Conservation (phyloP, 2,329 filamentous ascomycete genomes). For the Aspergillus pseudoglaucus region DNA sequence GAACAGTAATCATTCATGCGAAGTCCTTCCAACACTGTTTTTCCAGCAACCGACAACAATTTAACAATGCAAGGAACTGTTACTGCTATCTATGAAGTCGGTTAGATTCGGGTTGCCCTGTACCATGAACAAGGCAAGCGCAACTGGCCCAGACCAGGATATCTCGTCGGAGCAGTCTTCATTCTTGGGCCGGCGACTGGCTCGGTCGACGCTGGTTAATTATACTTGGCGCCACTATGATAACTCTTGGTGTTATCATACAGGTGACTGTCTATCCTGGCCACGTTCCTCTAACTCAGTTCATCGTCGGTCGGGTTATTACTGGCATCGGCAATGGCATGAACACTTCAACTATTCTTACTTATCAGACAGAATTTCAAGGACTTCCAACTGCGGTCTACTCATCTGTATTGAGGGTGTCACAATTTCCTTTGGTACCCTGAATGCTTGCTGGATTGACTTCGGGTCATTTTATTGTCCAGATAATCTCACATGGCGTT, state of each 20-base stretch:
- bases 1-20: background rate
- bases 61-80: slow-evolving; percentile 44
- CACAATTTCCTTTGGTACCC: slow-evolving; percentile 29
- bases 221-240: slow-evolving; percentile 49
- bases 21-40: slow-evolving; percentile 9
- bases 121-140: too few species aligned
- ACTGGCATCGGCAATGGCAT: slow-evolving; percentile 46
- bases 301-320: slow-evolving; percentile 43
- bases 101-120: slow-evolving; percentile 8
- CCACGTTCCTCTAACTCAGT: slow-evolving; percentile 32
- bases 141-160: background rate
- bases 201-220: slow-evolving; percentile 34
- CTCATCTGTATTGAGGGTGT: slow-evolving; percentile 51
- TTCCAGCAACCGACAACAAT: slow-evolving; percentile 19
- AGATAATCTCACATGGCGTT: slow-evolving; percentile 35
- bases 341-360: too few species aligned
- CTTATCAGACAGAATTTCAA: slow-evolving; percentile 43
- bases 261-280: slow-evolving; percentile 24
- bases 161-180: background rate
- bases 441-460: slow-evolving; percentile 21
- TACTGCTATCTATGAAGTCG: slow-evolving; percentile 48
- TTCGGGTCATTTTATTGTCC: slow-evolving; percentile 17
- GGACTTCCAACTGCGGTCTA: slow-evolving; percentile 48
- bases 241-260: slow-evolving; percentile 22
- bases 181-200: slow-evolving; percentile 13